These are phyloP conservation scores for Lactarius deliciosus DNA, from an alignment of 768 basidiomycete species.

Conservation along the genomic window DNA sequence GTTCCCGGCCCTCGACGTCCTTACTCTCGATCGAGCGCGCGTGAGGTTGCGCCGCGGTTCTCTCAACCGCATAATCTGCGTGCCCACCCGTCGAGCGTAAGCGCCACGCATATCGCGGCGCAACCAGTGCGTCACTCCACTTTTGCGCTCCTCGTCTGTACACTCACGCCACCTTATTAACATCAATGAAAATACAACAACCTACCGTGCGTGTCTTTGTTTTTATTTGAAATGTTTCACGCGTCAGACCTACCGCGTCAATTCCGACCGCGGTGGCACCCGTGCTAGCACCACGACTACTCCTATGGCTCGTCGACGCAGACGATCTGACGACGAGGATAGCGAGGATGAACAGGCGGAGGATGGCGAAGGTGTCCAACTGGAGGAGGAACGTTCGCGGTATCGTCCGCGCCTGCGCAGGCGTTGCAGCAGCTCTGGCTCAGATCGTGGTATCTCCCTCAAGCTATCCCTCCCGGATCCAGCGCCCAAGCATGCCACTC, in stretches of 20 bases:
- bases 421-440: background rate
- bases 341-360: background rate
- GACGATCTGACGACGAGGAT: conserved; percentile 8
- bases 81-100: background rate
- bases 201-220: background rate
- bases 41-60: conserved; percentile 6
- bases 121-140: conserved; percentile 22
- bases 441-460: background rate
- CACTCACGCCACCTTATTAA: background rate
- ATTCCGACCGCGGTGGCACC: conserved; percentile 9
- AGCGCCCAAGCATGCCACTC: background rate
- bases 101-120: conserved; percentile 9
- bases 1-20: conserved; percentile 6
- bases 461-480: conserved; percentile 4
- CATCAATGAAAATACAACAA: background rate
- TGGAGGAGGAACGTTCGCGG: conserved; percentile 9
- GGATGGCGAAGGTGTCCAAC: background rate
- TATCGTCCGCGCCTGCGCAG: conserved; percentile 23
- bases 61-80: conserved; percentile 18
- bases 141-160: background rate
- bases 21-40: background rate
- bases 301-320: conserved; percentile 11
- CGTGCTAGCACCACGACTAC: background rate
- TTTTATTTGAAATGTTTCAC: background rate
- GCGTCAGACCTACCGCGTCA: conserved; percentile 1